Evolutionary conservation across 2,329 filamentous ascomycete genomes (phyloP).

Genomic region (Exophiala sp.): DNA sequence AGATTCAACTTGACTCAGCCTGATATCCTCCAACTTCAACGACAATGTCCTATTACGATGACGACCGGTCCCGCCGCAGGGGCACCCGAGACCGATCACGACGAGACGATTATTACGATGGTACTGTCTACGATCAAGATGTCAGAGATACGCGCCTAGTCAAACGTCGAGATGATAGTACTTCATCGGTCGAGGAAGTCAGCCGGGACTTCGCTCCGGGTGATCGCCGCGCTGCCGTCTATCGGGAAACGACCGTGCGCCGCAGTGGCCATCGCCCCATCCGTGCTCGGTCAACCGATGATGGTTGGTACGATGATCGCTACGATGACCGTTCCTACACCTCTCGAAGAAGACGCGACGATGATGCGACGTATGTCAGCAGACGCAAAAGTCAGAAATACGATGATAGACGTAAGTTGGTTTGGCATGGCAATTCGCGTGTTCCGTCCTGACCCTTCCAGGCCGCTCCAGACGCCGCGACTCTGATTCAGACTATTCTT

Average conservation of each 20-base stretch:
- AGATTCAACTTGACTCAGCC: slow-evolving; percentile 13
- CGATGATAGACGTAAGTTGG: slow-evolving; percentile 33
- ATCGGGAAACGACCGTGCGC: slow-evolving; percentile 32
- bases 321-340: slow-evolving; percentile 41
- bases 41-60: slow-evolving; percentile 44
- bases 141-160: slow-evolving; percentile 26
- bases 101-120: slow-evolving; percentile 27
- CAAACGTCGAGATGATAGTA: slow-evolving; percentile 62
- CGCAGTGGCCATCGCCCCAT: slow-evolving; percentile 33
- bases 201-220: slow-evolving; percentile 77
- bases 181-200: slow-evolving; percentile 72
- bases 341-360: slow-evolving; percentile 38
- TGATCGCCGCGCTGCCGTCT: slow-evolving; percentile 39
- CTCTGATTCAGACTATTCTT: slow-evolving; percentile 35
- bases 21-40: neutral
- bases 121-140: slow-evolving; percentile 24
- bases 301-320: slow-evolving; percentile 35
- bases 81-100: slow-evolving; percentile 23
- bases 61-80: slow-evolving; percentile 48
- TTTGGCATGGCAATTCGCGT: neutral
- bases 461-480: slow-evolving; percentile 27
- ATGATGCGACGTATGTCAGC: slow-evolving; percentile 37
- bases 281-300: slow-evolving; percentile 31
- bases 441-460: slow-evolving; percentile 5
- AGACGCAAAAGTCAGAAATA: slow-evolving; percentile 19